Conservation (phyloP, 306 rosid species). For the Comarum palustre region DNA sequence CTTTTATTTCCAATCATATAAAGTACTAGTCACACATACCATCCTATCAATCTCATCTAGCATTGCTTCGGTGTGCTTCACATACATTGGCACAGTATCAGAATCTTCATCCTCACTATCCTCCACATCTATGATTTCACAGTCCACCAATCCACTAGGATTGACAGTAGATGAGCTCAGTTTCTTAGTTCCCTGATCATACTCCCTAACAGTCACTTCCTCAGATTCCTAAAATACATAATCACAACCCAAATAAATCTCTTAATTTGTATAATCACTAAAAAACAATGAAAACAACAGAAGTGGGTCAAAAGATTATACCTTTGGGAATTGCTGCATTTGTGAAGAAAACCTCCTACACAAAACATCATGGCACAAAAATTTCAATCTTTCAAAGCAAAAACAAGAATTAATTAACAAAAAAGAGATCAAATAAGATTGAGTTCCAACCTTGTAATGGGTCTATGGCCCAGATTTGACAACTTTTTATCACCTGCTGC, state of each 20-base stretch:
- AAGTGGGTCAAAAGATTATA: slow-evolving; percentile 4
- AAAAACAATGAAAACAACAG: neutral
- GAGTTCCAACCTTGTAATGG: slow-evolving; percentile 22
- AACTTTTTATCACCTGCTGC: slow-evolving; percentile 2
- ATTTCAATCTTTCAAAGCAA: neutral
- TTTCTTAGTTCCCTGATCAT: slow-evolving; percentile 24
- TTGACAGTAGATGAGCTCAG: slow-evolving; percentile 18
- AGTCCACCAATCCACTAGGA: slow-evolving; percentile 32
- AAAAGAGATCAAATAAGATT: neutral
- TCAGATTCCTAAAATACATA: slow-evolving; percentile 9
- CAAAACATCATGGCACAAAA: slow-evolving; percentile 17
- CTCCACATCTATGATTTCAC: slow-evolving; percentile 37
- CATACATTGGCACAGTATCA: slow-evolving; percentile 51
- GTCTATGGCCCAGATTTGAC: slow-evolving; percentile 17
- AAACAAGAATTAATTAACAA: neutral
- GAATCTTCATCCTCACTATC: slow-evolving; percentile 23
- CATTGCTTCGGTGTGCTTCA: slow-evolving; percentile 60
- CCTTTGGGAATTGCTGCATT: slow-evolving; percentile 37
- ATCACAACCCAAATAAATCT: neutral
- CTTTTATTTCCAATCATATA: neutral
- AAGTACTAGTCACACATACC: slow-evolving; percentile 31
- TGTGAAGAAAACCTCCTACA: slow-evolving; percentile 57
- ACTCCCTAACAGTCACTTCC: neutral
- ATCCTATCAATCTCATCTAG: slow-evolving; percentile 50
- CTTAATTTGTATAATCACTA: neutral